Evolutionary conservation across 176 grass and related monocot species (phyloP).

Genomic region (Phragmites australis): DNA sequence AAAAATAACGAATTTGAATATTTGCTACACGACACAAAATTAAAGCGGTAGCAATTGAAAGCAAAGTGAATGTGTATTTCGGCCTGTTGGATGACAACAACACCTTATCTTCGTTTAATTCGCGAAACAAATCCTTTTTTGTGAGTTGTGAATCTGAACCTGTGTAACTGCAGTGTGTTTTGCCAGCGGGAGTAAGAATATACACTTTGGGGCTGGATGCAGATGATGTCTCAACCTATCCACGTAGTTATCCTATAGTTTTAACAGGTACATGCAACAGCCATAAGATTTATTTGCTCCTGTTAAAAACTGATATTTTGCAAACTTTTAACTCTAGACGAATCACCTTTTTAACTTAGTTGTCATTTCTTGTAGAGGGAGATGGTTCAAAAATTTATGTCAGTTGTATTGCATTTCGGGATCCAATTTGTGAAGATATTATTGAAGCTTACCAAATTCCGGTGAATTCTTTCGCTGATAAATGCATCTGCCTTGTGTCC

Average conservation of each 20-base stretch:
- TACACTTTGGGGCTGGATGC: conserved; percentile 77
- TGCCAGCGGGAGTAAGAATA: conserved; percentile 97
- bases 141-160: conserved; percentile 30
- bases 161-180: conserved; percentile 80
- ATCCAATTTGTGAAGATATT: conserved; percentile 92
- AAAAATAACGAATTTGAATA: not conserved
- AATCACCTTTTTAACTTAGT: conserved; percentile 9
- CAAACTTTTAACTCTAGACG: not conserved
- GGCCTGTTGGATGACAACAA: not conserved
- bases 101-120: conserved; percentile 29
- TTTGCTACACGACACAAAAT: not conserved
- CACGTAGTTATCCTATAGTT: conserved; percentile 96
- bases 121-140: not conserved
- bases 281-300: not conserved
- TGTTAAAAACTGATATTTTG: conserved; percentile 23
- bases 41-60: not conserved
- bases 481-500: conserved; percentile 98
- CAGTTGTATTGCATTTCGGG: conserved; percentile 93
- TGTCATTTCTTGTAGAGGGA: conserved; percentile 78
- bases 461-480: conserved; percentile 88
- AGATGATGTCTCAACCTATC: conserved; percentile 71
- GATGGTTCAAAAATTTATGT: conserved; percentile 99
- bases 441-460: conserved; percentile 84
- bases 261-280: conserved; percentile 71
- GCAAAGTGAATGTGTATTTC: conserved; percentile 4